phyloP scores from a whole-genome alignment of 1,284 basidiomycete species.

The Irpex lacteus region DNA sequence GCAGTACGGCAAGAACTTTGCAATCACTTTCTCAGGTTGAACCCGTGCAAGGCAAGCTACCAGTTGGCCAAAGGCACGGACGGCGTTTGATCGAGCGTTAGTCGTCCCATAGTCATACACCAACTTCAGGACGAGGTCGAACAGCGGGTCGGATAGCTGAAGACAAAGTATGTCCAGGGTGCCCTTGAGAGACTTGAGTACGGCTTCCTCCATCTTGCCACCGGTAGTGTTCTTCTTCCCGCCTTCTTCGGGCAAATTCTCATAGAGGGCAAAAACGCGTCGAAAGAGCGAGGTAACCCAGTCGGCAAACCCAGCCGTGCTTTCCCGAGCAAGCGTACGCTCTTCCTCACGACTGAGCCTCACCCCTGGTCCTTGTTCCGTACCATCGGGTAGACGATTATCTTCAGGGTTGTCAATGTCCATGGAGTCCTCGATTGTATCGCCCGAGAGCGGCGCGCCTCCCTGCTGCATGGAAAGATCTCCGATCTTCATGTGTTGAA shows the following conservation, averaged over 20 bases:
- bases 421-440: slow-evolving; percentile 53
- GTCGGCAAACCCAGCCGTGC: slow-evolving; percentile 82
- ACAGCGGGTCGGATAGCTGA: slow-evolving; percentile 85
- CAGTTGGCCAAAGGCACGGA: slow-evolving; percentile 88
- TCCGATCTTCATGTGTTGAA: slow-evolving; percentile 82
- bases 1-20: slow-evolving; percentile 82
- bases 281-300: slow-evolving; percentile 91
- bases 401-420: slow-evolving; percentile 42
- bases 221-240: slow-evolving; percentile 79
- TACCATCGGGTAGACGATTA: slow-evolving; percentile 49
- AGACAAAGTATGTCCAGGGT: slow-evolving; percentile 86
- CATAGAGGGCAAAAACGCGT: slow-evolving; percentile 84
- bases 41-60: slow-evolving; percentile 85
- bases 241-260: slow-evolving; percentile 94
- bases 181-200: slow-evolving; percentile 80
- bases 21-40: slow-evolving; percentile 74
- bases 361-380: slow-evolving; percentile 47
- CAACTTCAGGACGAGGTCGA: slow-evolving; percentile 83
- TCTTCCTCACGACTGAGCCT: slow-evolving; percentile 69
- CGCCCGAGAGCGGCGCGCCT: slow-evolving; percentile 49
- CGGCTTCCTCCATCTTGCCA: slow-evolving; percentile 83
- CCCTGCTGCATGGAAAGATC: slow-evolving; percentile 68
- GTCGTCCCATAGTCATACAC: slow-evolving; percentile 87
- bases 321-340: slow-evolving; percentile 70
- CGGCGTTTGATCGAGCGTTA: slow-evolving; percentile 85